Evolutionary conservation across 352 stramenopile genomes (phyloP).

Genomic region (Thalassiosira ordinaria): DNA sequence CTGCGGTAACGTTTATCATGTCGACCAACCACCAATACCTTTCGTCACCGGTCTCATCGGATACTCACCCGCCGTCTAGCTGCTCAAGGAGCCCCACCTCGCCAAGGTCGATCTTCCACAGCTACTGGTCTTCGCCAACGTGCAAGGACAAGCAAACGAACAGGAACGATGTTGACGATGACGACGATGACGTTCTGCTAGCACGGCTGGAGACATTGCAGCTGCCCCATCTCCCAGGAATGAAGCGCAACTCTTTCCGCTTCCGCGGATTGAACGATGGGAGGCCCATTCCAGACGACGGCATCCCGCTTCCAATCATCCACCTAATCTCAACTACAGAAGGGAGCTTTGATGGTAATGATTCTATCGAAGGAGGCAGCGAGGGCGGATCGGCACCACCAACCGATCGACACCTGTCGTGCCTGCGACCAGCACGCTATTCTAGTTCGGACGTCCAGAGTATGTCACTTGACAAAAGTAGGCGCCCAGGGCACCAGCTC

Average conservation of each 20-base stretch:
- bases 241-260: no score
- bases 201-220: not conserved
- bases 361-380: not conserved
- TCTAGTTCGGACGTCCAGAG: conserved; percentile 16
- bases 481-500: not conserved
- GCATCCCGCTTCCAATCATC: no score
- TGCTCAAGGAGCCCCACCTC: not conserved
- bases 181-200: not conserved
- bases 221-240: no score
- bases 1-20: no score
- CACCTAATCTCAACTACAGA: no score
- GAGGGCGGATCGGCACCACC: not conserved
- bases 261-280: not conserved
- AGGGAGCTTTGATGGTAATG: not conserved
- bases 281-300: no score
- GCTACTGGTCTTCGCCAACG: conserved; percentile 25
- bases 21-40: no score
- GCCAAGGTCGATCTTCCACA: conserved; percentile 35
- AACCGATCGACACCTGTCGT: conserved; percentile 4
- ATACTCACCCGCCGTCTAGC: conserved; percentile 2
- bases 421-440: conserved; percentile 29
- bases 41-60: no score
- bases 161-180: not conserved
- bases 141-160: not conserved
- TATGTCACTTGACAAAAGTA: not conserved